Evolutionary conservation across 2,329 filamentous ascomycete genomes (phyloP), one percentile per base, ranked within the genome.

Genomic region (Ceratocystis ficicola): DNA sequence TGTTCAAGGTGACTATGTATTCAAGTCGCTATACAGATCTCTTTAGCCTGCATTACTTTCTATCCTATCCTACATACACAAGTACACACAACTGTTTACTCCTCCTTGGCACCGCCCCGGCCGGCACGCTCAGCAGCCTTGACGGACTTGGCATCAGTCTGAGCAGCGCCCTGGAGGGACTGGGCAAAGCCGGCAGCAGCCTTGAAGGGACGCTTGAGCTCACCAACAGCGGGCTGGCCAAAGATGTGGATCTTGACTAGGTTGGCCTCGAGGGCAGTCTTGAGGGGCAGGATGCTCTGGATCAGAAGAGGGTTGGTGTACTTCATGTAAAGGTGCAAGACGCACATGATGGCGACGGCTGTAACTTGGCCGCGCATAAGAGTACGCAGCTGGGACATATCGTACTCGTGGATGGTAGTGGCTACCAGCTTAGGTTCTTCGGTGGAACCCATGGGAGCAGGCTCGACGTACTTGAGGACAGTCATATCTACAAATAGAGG

Each of bases 291-390:
- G 80, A 99, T 96, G 76, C 89, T 95, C 85, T 99, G 94, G 80
- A 99, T 96, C 73, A 96, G 81, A 63, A 99, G 89, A 52, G 94
- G 94, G 86, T 97, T 99, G 80, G 92, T 97, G 87, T 97, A 99
- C 77, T 96, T 92, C 83, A 99, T 89, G 86, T 97, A 99, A 69
- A 99, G 71, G 80, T 99, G 94, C 93, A 99, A 97, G 74, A 96
- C 89, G 69, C 78, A 86, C 93, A 99, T 97, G 92, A 99, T 99
- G 76, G 84, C 92, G 67, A 99, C 82, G 68, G 94, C 94, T 89
- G 96, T 97, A 73, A 95, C 79, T 80, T 97, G 93, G 70, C 87
- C 84, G 77, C 94, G 94, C 83, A 93, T 90, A 70, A 90, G 83
- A 70, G 84, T 81, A 78, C 88, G 88, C 74, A 97, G 65, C 80